Evolutionary conservation across 192 early-diverging fungal species (phyloP).

Genomic region (Backusella parvicylindrica): DNA sequence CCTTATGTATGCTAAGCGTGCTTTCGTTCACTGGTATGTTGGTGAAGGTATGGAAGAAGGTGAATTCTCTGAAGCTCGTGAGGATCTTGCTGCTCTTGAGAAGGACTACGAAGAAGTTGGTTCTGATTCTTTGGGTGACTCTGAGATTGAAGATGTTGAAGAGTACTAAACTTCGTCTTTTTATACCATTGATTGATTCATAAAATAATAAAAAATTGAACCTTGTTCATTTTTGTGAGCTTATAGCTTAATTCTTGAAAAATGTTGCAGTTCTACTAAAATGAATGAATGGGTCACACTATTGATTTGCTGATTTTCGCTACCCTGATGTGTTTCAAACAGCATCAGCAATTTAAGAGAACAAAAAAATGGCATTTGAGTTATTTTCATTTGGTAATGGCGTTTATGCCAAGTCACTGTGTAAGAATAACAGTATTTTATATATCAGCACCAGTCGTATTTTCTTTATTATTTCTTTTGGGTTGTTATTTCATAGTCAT

Average conservation of each 20-base stretch:
- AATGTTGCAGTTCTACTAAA: background rate
- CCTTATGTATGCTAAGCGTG: slow-evolving; percentile 86
- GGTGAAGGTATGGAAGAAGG: slow-evolving; percentile 97
- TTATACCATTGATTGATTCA: background rate
- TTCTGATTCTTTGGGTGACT: slow-evolving; percentile 85
- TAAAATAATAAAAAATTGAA: background rate
- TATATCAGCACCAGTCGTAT: background rate
- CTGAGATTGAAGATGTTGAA: slow-evolving; percentile 63
- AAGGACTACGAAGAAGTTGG: slow-evolving; percentile 98
- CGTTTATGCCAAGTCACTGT: background rate
- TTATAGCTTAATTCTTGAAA: background rate
- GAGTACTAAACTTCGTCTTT: slow-evolving; percentile 25
- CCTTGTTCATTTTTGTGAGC: background rate
- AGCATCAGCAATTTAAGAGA: background rate
- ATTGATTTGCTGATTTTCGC: background rate
- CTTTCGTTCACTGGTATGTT: slow-evolving; percentile 95
- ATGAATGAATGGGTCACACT: background rate
- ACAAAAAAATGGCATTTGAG: background rate
- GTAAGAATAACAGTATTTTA: background rate
- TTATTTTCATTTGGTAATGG: background rate
- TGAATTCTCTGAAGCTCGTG: slow-evolving; percentile 96
- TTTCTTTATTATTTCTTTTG: background rate
- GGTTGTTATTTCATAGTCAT: background rate
- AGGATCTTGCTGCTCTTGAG: slow-evolving; percentile 95
- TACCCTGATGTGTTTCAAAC: background rate